Conservation (phyloP, 352 stramenopile species). For the Phytophthora melonis region DNA sequence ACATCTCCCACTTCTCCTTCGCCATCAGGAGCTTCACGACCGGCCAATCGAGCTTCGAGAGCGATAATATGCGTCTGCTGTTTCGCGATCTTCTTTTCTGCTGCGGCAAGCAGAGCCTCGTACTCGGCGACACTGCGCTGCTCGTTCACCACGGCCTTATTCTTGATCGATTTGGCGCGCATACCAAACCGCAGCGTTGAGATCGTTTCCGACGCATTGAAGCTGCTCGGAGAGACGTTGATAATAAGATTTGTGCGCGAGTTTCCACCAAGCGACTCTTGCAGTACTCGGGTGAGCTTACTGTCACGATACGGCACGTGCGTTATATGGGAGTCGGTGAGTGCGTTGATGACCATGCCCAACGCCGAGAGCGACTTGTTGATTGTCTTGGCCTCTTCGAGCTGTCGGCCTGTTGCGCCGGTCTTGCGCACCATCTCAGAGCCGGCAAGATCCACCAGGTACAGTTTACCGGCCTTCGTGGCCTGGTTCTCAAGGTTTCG, state of each 20-base stretch:
- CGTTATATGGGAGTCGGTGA: constrained; percentile 82
- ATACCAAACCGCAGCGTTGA: constrained; percentile 93
- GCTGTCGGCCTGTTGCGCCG: constrained; percentile 84
- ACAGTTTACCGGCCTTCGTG: constrained; percentile 92
- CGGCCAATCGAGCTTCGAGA: constrained; percentile 68
- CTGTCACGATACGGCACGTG: constrained; percentile 93
- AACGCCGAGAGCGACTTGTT: constrained; percentile 95
- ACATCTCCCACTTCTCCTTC: constrained; percentile 8
- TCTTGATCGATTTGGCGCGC: constrained; percentile 95
- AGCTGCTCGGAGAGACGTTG: constrained; percentile 91
- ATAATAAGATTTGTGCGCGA: constrained; percentile 95
- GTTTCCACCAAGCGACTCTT: constrained; percentile 95
- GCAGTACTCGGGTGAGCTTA: constrained; percentile 93
- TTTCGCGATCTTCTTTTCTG: constrained; percentile 82
- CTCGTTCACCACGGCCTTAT: constrained; percentile 95
- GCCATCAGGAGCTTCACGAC: constrained; percentile 26
- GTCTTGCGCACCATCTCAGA: constrained; percentile 96
- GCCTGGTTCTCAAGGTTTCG: constrained; percentile 89
- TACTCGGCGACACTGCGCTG: constrained; percentile 92
- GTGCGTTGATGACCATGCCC: constrained; percentile 95
- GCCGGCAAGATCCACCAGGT: constrained; percentile 94
- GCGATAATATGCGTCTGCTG: constrained; percentile 89
- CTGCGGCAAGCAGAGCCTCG: constrained; percentile 83
- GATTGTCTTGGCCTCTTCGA: constrained; percentile 97
- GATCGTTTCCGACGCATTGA: constrained; percentile 93